Base-by-base conservation (phyloP, 2,329 filamentous ascomycete species). In the Ophiostoma sp. region DNA sequence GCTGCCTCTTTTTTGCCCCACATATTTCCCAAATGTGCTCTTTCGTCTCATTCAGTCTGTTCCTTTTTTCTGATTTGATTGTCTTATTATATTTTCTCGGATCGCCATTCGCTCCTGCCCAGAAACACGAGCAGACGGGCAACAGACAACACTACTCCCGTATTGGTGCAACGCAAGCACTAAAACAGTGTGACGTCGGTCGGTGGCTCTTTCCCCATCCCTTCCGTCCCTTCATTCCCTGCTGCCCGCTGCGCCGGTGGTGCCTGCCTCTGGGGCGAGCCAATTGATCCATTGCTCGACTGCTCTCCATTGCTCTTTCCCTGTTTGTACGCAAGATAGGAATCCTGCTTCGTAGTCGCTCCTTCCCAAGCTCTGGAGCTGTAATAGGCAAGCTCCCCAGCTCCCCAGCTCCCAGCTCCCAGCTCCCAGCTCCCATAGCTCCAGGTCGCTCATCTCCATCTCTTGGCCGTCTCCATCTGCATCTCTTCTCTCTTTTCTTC, bases 1-100 rank as follows among this genome's bases (percentile, higher is more conserved):
- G 55, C 55, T 60, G 55, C 55, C 55, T 60, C 55, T 38, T 60
- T 60, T 36, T 11, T 4, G 18, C 9, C 55, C 55, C 55, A 60
- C 9, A 60, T 38, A 36, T 38, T 60, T 49, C 38, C 3, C 49
- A 27, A n/a, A 6, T 45, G 9, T 27, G 11, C 18, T 27, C 11
- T n/a, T 12, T 58, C 9, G 27, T 12, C 9, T 14, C 9, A 14
- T 47, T 14, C 5, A 16, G n/a, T 27, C 18, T 55, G 27, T 55
- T 55, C 27, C 49, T 27, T 55, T 52, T 49, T 55, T 55, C 49
- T n/a, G 49, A 18, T 55, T 55, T n/a, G 11, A 55, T 27, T 55
- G 49, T 36, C 27, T 55, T 7, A 27, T 12, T 55, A 27, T 55
- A 55, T 16, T 47, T 55, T 55, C 49, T 27, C 49, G 0, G 18